Evolutionary conservation across 1,139 yeast genomes (phyloP), one percentile per base, ranked within the genome.

Genomic region (Sugiyamaella xylanicola): DNA sequence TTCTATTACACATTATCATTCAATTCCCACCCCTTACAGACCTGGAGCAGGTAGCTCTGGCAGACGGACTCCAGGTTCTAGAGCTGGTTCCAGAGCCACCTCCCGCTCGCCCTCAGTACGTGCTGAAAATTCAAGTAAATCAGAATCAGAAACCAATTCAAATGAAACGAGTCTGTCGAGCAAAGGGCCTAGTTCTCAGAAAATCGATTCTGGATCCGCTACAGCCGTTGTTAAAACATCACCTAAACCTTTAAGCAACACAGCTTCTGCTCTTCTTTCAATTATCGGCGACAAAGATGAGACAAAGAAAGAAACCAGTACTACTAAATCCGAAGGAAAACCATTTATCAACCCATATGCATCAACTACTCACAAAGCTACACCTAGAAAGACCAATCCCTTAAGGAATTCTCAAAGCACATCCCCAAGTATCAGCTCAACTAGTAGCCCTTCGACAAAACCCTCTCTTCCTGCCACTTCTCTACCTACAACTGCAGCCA

Each of bases 261-360:
- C 93, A 0, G 95, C 95, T 0, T 77, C 82, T 48, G 80, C 87
- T 0, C 73, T 87, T 48, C 74, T 87, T 53, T 81, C 87, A 3
- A 77, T 87, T 47, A 72, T 87, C 50, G 88, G 85, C 16, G 61
- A 52, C 60, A 78, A 76, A 11, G 65, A 62, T 2, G 66, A 66
- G 27, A 61, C 66, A 17, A 61, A 58, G 9, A 52, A 51, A 57
- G 16, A 16, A 19, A 8, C 3, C 20, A 11, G 2, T 15, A 20
- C 32, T 11, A 2, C 44, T 16, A 54, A 57, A 37, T 57, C 19
- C 27, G 20, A 56, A 19, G 61, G 69, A 13, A 68, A 73, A 54
- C 73, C 73, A 45, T 77, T 79, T 57, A 74, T 83, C 4, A 83
- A 83, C 61, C 87, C 87, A 0, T 83, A 82, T 65, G 73, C 83